Conservation (phyloP, 2,329 filamentous ascomycete genomes). For the Epichloe amarillans region DNA sequence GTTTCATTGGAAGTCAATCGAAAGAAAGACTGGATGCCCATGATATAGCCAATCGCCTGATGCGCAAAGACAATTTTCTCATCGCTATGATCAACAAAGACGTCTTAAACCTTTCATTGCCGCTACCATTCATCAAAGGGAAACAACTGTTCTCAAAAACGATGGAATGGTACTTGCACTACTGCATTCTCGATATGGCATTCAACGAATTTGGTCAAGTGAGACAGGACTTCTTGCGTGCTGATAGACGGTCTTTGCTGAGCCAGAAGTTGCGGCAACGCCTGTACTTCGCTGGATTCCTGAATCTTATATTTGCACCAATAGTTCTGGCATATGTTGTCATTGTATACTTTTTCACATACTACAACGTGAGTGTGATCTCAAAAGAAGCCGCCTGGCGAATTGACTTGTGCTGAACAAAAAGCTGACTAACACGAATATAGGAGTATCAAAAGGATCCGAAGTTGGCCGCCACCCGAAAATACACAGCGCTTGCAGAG, state of each 20-base stretch:
- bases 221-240: conserved; percentile 71
- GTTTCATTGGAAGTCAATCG: conserved; percentile 66
- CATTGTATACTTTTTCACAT: conserved; percentile 84
- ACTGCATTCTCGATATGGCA: conserved; percentile 83
- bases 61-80: conserved; percentile 93
- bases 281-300: conserved; percentile 69
- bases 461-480: conserved; percentile 63
- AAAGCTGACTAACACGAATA: background rate
- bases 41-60: conserved; percentile 90
- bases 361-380: conserved; percentile 60
- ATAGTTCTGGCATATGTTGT: conserved; percentile 79
- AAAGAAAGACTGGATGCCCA: conserved; percentile 92
- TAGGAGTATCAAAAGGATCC: conserved; percentile 94
- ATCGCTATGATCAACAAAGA: conserved; percentile 98
- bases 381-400: background rate
- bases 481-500: conserved; percentile 85
- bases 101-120: conserved; percentile 72
- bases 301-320: conserved; percentile 77
- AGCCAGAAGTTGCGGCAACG: conserved; percentile 66
- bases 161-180: conserved; percentile 82
- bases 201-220: conserved; percentile 86
- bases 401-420: background rate
- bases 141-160: conserved; percentile 79
- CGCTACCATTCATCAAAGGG: conserved; percentile 67
- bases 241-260: conserved; percentile 64